Evolutionary conservation across 1,284 basidiomycete genomes (phyloP).

Genomic region (Fomitopsis betulina): DNA sequence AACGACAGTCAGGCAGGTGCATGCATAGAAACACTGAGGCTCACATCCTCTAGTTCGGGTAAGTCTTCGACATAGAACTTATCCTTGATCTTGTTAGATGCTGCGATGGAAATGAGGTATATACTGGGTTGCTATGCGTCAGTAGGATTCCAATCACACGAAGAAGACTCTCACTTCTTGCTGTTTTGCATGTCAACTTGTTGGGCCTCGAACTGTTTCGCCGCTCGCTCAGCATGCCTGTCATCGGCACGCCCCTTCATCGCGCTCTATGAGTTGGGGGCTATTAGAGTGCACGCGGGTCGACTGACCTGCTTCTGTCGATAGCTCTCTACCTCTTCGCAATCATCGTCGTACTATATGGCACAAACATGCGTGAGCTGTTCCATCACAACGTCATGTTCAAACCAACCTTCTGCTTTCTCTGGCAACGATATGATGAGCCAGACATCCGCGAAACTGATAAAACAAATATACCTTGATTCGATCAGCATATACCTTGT

Average conservation of each 20-base stretch:
- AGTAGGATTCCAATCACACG: background rate
- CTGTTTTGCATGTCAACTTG: constrained; percentile 71
- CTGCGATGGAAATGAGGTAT: constrained; percentile 65
- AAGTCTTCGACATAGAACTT: constrained; percentile 69
- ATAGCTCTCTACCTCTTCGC: constrained; percentile 61
- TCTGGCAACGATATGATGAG: constrained; percentile 33
- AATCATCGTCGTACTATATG: constrained; percentile 72
- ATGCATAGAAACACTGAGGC: constrained; percentile 22
- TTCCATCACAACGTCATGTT: background rate
- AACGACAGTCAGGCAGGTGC: constrained; percentile 4
- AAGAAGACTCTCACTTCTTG: constrained; percentile 57
- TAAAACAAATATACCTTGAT: constrained; percentile 45
- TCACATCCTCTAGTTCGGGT: constrained; percentile 66
- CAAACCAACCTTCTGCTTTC: constrained; percentile 62
- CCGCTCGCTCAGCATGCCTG: constrained; percentile 67
- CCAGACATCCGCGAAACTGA: background rate
- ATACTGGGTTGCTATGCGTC: constrained; percentile 35
- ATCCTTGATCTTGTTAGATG: constrained; percentile 64
- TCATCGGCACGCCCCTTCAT: constrained; percentile 64
- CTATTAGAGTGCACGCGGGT: background rate
- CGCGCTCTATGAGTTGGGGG: background rate
- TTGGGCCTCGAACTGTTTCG: constrained; percentile 71
- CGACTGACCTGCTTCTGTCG: constrained; percentile 69
- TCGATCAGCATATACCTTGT: constrained; percentile 62
- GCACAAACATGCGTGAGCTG: constrained; percentile 1